A percentile compares a stretch with the other conserved stretches of the same genome.
phyloP scores from a whole-genome alignment of 768 basidiomycete species.

The Nevesoporus exiguus region DNA sequence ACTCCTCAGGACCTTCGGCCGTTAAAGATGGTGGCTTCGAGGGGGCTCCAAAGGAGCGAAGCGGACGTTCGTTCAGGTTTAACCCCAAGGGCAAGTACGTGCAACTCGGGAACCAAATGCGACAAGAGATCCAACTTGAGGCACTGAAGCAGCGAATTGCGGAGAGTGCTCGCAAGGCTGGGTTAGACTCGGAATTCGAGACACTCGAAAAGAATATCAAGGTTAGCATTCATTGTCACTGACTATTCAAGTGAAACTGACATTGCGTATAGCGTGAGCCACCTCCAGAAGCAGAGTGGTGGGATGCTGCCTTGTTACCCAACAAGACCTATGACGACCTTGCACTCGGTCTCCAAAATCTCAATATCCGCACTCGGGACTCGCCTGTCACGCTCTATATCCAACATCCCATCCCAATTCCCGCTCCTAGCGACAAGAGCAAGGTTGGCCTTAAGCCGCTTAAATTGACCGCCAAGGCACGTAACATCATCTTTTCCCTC shows the following conservation, averaged over 20 bases:
- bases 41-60: conserved; percentile 68
- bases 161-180: conserved; percentile 89
- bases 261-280: conserved; percentile 58
- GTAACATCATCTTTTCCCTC: not conserved
- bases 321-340: conserved; percentile 79
- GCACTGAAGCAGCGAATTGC: conserved; percentile 91
- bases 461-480: conserved; percentile 86
- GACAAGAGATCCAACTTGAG: conserved; percentile 79
- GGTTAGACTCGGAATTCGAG: conserved; percentile 89
- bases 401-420: conserved; percentile 96
- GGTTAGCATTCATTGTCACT: conserved; percentile 40
- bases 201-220: conserved; percentile 87
- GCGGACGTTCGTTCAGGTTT: conserved; percentile 73
- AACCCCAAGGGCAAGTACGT: conserved; percentile 93
- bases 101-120: conserved; percentile 63
- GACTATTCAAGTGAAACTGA: not conserved
- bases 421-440: conserved; percentile 84
- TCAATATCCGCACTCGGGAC: conserved; percentile 62
- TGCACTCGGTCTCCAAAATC: conserved; percentile 46
- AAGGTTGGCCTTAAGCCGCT: conserved; percentile 76
- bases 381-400: conserved; percentile 88
- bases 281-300: conserved; percentile 94
- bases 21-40: conserved; percentile 66
- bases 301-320: conserved; percentile 87
- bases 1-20: conserved; percentile 49